A percentile compares a stretch with the other conserved stretches of the same genome.
phyloP scores from a whole-genome alignment of 345 rosid species.

The Melaleuca quinquenervia region DNA sequence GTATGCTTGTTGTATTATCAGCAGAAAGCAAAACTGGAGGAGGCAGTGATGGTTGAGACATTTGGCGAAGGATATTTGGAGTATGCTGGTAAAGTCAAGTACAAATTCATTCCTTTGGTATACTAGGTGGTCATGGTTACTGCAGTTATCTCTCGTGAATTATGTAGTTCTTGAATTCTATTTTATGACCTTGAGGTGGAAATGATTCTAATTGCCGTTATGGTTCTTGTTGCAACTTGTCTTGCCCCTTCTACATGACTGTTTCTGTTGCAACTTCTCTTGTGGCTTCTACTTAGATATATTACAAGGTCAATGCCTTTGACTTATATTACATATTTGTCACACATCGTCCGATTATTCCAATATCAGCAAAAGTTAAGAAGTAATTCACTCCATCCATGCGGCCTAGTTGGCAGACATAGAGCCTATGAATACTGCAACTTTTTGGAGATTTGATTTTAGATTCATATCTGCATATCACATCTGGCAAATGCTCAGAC shows the following conservation, averaged over 20 bases:
- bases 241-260: background rate
- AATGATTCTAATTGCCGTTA: background rate
- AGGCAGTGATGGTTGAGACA: slow-evolving; percentile 60
- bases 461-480: background rate
- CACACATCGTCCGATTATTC: background rate
- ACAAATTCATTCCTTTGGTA: slow-evolving; percentile 73
- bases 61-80: slow-evolving; percentile 56
- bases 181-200: background rate
- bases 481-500: background rate
- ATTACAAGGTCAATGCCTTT: background rate
- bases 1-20: slow-evolving; percentile 60
- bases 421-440: background rate
- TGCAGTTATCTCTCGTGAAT: slow-evolving; percentile 5
- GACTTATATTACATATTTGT: background rate
- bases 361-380: background rate
- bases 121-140: slow-evolving; percentile 37
- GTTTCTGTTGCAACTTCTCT: background rate
- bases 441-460: background rate
- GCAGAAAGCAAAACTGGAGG: slow-evolving; percentile 67
- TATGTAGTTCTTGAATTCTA: background rate
- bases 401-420: background rate
- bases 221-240: background rate
- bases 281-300: background rate
- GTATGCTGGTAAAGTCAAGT: slow-evolving; percentile 62
- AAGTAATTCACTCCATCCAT: background rate